Evolutionary conservation across 345 rosid genomes (phyloP), one percentile per base, ranked within the genome.

Genomic region (Salix purpurea): DNA sequence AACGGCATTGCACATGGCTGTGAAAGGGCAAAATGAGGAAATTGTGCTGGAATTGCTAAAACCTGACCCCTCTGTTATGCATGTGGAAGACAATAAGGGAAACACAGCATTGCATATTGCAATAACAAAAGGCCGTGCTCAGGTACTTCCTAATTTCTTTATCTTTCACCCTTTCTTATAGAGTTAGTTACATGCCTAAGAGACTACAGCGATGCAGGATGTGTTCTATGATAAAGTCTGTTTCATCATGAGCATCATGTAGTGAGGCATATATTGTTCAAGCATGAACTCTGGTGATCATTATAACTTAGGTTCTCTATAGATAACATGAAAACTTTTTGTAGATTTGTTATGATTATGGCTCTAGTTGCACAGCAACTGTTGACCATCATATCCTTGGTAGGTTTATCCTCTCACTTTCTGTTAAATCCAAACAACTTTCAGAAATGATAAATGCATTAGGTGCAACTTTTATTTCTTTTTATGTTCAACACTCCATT

Each of bases 1-100:
- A 89, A 90, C 97, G 36, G 98, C 97, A 36, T 79, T 96, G 71
- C 99, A 96, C 85, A 96, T 96, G 99, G 97, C 99, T 48, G 98
- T 92, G 30, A 96, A 94, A 84, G 98, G 99, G 79, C 98, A 94
- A 79, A 92, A 87, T 72, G 94, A 89, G 69, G 95, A 85, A 76
- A 88, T 96, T 18, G 92, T 94, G 78, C 79, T 90, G 72, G 99
- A 96, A 78, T 84, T 96, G 84, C 79, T 92, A 71, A 92, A 86
- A 74, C 97, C 97, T 65, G 93, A 94, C 78, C 76, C 86, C 42
- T 80, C 94, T 2, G 88, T 94, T 78, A 76, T 91, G 83, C 78
- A 78, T 52, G 81, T 88, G 82, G 96, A 85, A 85, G 99, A 96
- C 79, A 94, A 90, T 60, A 94, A 90, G 78, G 99, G 99, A 78